Evolutionary conservation across 495 filamentous ascomycete genomes (phyloP), one percentile per base, ranked within the genome.

Genomic region (Podospora pseudocomata): DNA sequence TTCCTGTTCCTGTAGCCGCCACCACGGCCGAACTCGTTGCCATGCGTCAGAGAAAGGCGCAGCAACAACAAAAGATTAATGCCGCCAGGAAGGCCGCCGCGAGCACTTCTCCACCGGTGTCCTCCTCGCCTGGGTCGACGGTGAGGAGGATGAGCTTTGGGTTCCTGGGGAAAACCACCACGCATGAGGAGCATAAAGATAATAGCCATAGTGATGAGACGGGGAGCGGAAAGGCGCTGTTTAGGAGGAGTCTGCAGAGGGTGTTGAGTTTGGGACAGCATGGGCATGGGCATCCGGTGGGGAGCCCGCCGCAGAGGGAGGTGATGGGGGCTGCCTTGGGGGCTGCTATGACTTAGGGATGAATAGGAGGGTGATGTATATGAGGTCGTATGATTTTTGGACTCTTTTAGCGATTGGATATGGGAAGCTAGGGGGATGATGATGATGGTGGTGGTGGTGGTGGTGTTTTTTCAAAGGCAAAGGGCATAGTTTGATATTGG

Each of bases 191-290:
- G 60, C 65, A 72, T 4, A 72, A 71, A 19, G 69, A 23, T 19
- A 26, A 68, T 19, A 19, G 4, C 0, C 58, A 28, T 18, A 79
- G 83, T 27, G 83, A 83, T 49, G 77, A 78, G 7, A 67, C 76
- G 6, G 72, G 74, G 0, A 80, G 78, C 64, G 75, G 74, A 30
- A 74, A 73, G 66, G 65, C 65, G 3, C 27, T 65, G 34, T 71
- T 83, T 30, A 70, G 76, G 62, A 75, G 76, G 70, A 80, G 81
- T 68, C 44, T 83, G 69, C 81, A 83, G 49, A 74, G 65, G 73
- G 79, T 71, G 71, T 78, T 70, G 19, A 82, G 69, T 74, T 70
- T 83, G 30, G 78, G 77, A 0, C 75, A 79, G 2, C 73, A 78
- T 56, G 60, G 34, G 15, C 73, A 76, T 67, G 60, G 27, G 2